phyloP scores from a whole-genome alignment of 2,329 filamentous ascomycete species.

The Mycocentrospora acerina region DNA sequence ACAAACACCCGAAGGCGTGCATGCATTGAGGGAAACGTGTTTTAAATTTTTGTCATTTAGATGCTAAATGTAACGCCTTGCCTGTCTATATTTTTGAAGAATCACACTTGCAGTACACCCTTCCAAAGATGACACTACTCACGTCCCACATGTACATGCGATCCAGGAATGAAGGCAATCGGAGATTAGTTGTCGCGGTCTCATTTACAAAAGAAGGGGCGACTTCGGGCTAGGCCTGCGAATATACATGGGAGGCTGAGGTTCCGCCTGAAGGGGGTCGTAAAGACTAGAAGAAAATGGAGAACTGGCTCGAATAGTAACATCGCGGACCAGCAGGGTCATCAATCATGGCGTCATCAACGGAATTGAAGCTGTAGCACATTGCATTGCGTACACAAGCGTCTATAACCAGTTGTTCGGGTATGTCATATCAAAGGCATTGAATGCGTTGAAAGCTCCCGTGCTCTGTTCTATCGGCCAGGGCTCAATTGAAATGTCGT shows the following conservation, averaged over 20 bases:
- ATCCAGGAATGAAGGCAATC: too few relatives aligned
- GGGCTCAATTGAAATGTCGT: conserved; percentile 32
- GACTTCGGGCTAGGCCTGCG: conserved; percentile 24
- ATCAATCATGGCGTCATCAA: conserved; percentile 41
- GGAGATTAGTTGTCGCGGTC: too few relatives aligned
- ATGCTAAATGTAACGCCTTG: too few relatives aligned
- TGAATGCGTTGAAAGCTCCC: conserved; percentile 24
- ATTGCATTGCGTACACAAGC: conserved; percentile 18
- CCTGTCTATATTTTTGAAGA: too few relatives aligned
- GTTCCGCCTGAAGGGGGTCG: conserved; percentile 28
- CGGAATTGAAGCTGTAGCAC: conserved; percentile 13
- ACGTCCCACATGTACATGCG: too few relatives aligned
- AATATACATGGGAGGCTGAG: conserved; percentile 41
- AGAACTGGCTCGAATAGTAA: conserved; percentile 23
- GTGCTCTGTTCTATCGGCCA: conserved; percentile 35
- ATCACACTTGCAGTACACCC: too few relatives aligned
- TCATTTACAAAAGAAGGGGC: conserved; percentile 2
- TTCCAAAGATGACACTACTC: too few relatives aligned
- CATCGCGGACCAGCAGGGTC: conserved; percentile 37
- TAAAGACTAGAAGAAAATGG: conserved; percentile 20
- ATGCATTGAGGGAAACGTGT: too few relatives aligned
- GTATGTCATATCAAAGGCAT: conserved; percentile 27
- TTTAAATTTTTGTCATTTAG: too few relatives aligned
- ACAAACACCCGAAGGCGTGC: too few relatives aligned
- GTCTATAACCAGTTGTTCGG: conserved; percentile 37